A percentile compares a stretch with the other conserved stretches of the same genome.
phyloP scores from a whole-genome alignment of 768 basidiomycete species.

The Infundibulicybe gibba region DNA sequence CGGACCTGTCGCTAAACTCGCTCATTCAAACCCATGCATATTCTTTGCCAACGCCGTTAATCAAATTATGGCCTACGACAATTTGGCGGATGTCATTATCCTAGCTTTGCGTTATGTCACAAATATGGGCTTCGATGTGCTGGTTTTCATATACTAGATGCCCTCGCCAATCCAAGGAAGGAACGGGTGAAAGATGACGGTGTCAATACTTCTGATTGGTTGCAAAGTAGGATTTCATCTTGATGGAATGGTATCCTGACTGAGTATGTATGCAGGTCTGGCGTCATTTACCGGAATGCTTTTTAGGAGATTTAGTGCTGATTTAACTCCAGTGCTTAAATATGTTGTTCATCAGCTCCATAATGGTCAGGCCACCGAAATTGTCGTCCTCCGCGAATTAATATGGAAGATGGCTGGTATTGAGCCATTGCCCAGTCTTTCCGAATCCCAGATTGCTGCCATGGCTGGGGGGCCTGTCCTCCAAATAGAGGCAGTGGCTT shows the following conservation, averaged over 20 bases:
- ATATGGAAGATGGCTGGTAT: conserved; percentile 96
- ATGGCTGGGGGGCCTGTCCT: conserved; percentile 91
- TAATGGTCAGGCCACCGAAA: conserved; percentile 79
- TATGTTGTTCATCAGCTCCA: conserved; percentile 91
- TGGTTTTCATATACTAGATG: conserved; percentile 87
- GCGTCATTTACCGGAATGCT: conserved; percentile 93
- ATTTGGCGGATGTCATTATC: conserved; percentile 85
- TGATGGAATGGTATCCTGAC: conserved; percentile 2
- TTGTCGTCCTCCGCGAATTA: conserved; percentile 87
- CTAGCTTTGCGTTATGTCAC: conserved; percentile 87
- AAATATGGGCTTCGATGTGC: conserved; percentile 91
- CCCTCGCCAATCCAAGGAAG: conserved; percentile 79
- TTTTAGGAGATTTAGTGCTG: conserved; percentile 82
- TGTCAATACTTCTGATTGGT: conserved; percentile 86
- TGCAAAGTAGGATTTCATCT: conserved; percentile 68
- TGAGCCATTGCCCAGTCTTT: conserved; percentile 84
- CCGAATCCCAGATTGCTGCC: conserved; percentile 82
- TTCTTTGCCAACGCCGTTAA: conserved; percentile 87
- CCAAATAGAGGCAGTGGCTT: conserved; percentile 86
- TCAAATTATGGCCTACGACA: conserved; percentile 96
- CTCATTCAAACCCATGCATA: conserved; percentile 91
- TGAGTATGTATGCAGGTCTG: conserved; percentile 53
- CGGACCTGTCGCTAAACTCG: conserved; percentile 86
- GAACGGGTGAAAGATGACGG: conserved; percentile 88
- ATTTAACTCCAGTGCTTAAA: conserved; percentile 78